These are phyloP conservation scores for Hanseniaspora vineae DNA, from an alignment of 805 yeast genomes.

Conservation along the genomic window DNA sequence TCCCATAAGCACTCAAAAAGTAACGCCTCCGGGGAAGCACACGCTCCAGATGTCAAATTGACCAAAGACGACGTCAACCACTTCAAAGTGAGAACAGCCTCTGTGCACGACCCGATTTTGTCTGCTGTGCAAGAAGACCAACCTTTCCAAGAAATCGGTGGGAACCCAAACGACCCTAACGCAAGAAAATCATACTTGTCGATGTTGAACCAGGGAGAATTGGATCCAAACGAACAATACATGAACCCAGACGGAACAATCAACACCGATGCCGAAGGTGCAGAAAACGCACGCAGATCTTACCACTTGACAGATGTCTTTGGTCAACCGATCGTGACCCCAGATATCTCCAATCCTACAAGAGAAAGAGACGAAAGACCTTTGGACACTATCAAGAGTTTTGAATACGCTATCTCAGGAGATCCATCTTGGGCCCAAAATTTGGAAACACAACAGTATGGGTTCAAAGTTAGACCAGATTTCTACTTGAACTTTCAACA, in stretches of 20 bases:
- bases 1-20: slow-evolving; percentile 17
- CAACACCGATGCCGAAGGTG: slow-evolving; percentile 13
- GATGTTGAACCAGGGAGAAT: slow-evolving; percentile 9
- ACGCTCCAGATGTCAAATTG: slow-evolving; percentile 26
- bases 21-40: slow-evolving; percentile 16
- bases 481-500: slow-evolving; percentile 42
- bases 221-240: slow-evolving; percentile 1
- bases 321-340: slow-evolving; percentile 64
- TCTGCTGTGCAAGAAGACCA: slow-evolving; percentile 91
- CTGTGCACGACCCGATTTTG: slow-evolving; percentile 80
- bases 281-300: slow-evolving; percentile 37
- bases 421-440: slow-evolving; percentile 70
- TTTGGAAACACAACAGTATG: slow-evolving; percentile 63
- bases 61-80: slow-evolving; percentile 39
- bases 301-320: slow-evolving; percentile 52
- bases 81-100: slow-evolving; percentile 51
- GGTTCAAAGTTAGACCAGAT: slow-evolving; percentile 75
- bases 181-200: slow-evolving; percentile 25
- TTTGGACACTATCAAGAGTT: slow-evolving; percentile 83
- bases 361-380: slow-evolving; percentile 93
- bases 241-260: slow-evolving; percentile 16
- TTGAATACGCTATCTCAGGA: slow-evolving; percentile 90
- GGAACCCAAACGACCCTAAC: slow-evolving; percentile 22
- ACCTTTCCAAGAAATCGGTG: slow-evolving; percentile 66
- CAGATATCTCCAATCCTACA: slow-evolving; percentile 89